Evolutionary conservation across 2,329 filamentous ascomycete genomes (phyloP), one percentile per base, ranked within the genome.

Genomic region (Pyricularia sp.): DNA sequence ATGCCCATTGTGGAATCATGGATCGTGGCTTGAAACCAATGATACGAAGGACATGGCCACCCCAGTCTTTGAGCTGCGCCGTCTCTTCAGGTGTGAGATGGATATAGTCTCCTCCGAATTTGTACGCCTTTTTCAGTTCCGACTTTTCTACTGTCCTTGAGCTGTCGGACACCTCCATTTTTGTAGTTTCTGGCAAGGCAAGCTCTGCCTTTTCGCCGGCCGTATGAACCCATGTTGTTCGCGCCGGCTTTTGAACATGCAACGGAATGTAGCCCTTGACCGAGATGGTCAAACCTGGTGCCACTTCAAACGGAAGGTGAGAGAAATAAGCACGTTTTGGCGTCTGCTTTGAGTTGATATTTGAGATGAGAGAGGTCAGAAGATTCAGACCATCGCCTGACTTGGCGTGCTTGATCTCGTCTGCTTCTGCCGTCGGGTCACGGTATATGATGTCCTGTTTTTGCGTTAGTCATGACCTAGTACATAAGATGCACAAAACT

Each of bases 201-300:
- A 98, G 90, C 75, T 97, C 91, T 0, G 92, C 86, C 71, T 88
- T 89, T 75, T 97, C 94, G n/a, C 91, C 92, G 26, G 91, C 91
- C 0, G 95, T 83, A 86, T 92, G 98, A 71, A 99, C 88, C 75
- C 93, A 98, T 75, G 91, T 94, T 61, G 88, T 95, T 67, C 93
- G 86, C 4, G 90, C 90, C 14, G 93, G 91, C 66, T 88, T 86
- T 77, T 98, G 94, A 64, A 89, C 88, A 74, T 97, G 94, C 68
- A 97, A 85, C 14, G 97, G 81, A 67, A 97, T 92, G 80, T 94
- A 99, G 6, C 95, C 95, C 75, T 96, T 97, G 58, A 99, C 90
- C 0, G 94, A 94, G 68, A 99, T 97, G 63, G 85, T 89, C 28
- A 99, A 81, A 1, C 89, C 89, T 0, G 94, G 94, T 0, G 92